Percentiles rank a stretch among this genome's conserved stretches.
phyloP scores from a whole-genome alignment of 495 filamentous ascomycete genomes.

The Aspergillus conjunctus region DNA sequence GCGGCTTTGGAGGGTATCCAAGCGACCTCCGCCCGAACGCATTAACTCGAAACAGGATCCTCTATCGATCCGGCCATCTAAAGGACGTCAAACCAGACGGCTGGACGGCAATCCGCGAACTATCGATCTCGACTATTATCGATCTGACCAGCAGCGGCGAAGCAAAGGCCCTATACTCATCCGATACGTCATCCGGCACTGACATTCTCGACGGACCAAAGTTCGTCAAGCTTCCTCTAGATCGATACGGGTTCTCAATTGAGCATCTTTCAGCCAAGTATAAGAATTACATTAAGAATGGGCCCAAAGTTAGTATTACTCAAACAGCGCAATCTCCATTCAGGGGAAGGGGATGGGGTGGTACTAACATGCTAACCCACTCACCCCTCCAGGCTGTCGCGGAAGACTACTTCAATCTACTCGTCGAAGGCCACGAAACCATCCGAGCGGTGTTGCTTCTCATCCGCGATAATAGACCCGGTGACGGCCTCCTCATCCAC shows the following conservation, averaged over 20 bases:
- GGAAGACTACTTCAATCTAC: conserved; percentile 1
- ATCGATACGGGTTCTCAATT: too few relatives aligned
- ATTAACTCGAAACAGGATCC: neutral
- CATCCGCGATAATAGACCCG: conserved; percentile 7
- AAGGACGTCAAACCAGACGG: neutral
- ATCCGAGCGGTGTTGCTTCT: neutral
- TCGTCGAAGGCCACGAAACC: neutral
- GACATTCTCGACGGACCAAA: too few relatives aligned
- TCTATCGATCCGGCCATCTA: conserved; percentile 10
- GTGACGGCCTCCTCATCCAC: neutral
- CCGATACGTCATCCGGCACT: too few relatives aligned
- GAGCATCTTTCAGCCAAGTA: too few relatives aligned
- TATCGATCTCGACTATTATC: conserved; percentile 1
- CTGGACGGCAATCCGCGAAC: neutral
- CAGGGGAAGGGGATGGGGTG: neutral
- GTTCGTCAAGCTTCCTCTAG: too few relatives aligned
- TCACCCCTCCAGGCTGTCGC: conserved; percentile 3
- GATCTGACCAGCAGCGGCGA: conserved; percentile 6
- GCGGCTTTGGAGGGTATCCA: conserved; percentile 11
- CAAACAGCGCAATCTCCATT: too few relatives aligned
- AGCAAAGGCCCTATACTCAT: neutral
- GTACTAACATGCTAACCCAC: neutral
- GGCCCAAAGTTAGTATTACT: too few relatives aligned
- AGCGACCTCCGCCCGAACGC: neutral
- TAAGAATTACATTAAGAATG: too few relatives aligned